phyloP scores from a whole-genome alignment of 495 filamentous ascomycete species.

The Penicillium ochrochloron region DNA sequence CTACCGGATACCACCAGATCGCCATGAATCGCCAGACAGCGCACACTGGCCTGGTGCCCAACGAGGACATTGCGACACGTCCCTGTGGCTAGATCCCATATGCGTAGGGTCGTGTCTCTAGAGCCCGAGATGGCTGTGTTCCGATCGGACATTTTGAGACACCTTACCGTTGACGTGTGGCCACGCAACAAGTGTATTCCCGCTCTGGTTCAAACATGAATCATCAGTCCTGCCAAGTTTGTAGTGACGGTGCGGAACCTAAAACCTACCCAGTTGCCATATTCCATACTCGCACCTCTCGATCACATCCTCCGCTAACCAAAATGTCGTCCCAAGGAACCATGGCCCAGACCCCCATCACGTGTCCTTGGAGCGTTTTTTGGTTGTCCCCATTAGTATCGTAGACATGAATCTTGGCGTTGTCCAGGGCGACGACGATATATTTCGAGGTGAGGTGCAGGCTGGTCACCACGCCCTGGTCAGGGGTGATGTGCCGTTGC shows the following conservation, averaged over 20 bases:
- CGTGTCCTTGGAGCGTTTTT: conserved; percentile 89
- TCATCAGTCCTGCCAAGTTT: neutral
- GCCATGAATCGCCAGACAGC: conserved; percentile 93
- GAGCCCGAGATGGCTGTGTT: conserved; percentile 96
- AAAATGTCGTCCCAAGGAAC: conserved; percentile 96
- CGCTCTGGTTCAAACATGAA: conserved; percentile 45
- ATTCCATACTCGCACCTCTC: conserved; percentile 97
- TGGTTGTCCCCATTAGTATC: conserved; percentile 86
- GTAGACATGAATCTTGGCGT: conserved; percentile 98
- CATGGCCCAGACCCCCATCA: conserved; percentile 99
- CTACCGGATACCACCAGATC: conserved; percentile 95
- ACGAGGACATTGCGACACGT: conserved; percentile 89
- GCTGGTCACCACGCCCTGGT: conserved; percentile 95
- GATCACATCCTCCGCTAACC: conserved; percentile 95
- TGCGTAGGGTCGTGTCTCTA: conserved; percentile 87
- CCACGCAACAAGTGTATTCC: conserved; percentile 86
- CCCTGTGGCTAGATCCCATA: conserved; percentile 91
- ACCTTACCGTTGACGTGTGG: conserved; percentile 95
- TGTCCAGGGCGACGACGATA: conserved; percentile 96
- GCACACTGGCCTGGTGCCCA: conserved; percentile 94
- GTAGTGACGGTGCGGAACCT: neutral
- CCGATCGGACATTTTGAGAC: conserved; percentile 94
- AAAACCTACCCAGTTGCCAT: conserved; percentile 84
- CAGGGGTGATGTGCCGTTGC: conserved; percentile 84
- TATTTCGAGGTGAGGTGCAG: conserved; percentile 93